Conservation (phyloP, 2,329 filamentous ascomycete genomes). For the Didymella segeticola region DNA sequence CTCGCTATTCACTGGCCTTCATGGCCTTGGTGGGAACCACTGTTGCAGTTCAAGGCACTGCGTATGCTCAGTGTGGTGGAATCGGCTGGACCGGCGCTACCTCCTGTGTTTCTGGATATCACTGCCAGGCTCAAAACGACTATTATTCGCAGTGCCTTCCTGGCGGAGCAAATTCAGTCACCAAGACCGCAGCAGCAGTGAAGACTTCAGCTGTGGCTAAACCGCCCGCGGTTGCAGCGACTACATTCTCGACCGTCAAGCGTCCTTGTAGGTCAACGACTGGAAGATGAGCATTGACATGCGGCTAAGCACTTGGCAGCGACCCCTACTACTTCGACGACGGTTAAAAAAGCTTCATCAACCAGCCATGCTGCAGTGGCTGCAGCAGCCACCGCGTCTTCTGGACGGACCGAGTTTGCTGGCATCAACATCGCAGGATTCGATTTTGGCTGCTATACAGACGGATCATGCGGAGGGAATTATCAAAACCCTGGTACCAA, state of each 20-base stretch:
- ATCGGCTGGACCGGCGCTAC: slow-evolving; percentile 47
- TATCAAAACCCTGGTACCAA: slow-evolving; percentile 11
- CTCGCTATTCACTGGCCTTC: slow-evolving; percentile 1
- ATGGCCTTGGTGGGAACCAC: slow-evolving; percentile 9
- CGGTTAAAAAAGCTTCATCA: too few species aligned
- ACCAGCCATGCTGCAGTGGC: too few species aligned
- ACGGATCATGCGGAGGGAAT: slow-evolving; percentile 32
- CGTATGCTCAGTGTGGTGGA: slow-evolving; percentile 52
- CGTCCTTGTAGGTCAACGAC: too few species aligned
- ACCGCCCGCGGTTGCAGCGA: not conserved
- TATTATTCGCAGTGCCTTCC: slow-evolving; percentile 54
- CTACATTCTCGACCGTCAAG: too few species aligned
- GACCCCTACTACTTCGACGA: too few species aligned
- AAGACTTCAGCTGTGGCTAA: not conserved
- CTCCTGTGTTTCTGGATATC: slow-evolving; percentile 44
- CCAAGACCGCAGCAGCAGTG: not conserved
- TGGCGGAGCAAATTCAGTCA: not conserved
- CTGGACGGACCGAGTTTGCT: slow-evolving; percentile 31
- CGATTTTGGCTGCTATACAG: slow-evolving; percentile 55
- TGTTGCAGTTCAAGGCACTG: not conserved
- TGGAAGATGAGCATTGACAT: too few species aligned
- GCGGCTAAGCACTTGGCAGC: too few species aligned
- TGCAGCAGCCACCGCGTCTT: not conserved
- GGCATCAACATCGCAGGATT: slow-evolving; percentile 57
- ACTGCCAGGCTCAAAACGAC: slow-evolving; percentile 47